Conservation (phyloP, 2,329 filamentous ascomycete genomes). For the Aureobasidium pullulans region DNA sequence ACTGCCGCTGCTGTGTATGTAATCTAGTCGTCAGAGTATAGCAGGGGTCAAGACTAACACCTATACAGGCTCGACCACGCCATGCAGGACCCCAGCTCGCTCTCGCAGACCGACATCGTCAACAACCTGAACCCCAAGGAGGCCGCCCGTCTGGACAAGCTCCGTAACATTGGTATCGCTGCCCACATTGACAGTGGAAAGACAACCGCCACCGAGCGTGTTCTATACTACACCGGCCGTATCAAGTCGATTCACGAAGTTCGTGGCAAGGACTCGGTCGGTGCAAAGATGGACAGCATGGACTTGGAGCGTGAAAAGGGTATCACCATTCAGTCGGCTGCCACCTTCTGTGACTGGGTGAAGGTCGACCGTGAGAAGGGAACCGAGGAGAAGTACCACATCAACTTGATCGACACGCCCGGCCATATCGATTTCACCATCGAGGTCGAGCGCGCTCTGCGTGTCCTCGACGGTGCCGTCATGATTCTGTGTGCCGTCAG, state of each 20-base stretch:
- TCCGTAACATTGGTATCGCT: constrained; percentile 97
- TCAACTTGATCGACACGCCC: constrained; percentile 97
- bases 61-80: constrained; percentile 47
- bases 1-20: constrained; percentile 24
- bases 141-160: constrained; percentile 65
- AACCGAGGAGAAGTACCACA: constrained; percentile 84
- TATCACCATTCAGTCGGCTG: constrained; percentile 97
- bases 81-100: constrained; percentile 46
- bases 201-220: constrained; percentile 91
- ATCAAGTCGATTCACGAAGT: constrained; percentile 98
- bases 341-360: constrained; percentile 95
- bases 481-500: constrained; percentile 98
- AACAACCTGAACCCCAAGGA: constrained; percentile 77
- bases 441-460: constrained; percentile 89
- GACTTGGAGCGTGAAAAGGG: constrained; percentile 96
- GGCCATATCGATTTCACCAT: constrained; percentile 99
- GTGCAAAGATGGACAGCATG: constrained; percentile 99
- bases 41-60: background rate
- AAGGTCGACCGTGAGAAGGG: constrained; percentile 57
- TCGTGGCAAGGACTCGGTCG: constrained; percentile 84
- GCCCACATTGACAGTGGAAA: constrained; percentile 98
- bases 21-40: background rate
- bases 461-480: constrained; percentile 91
- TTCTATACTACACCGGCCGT: constrained; percentile 95
- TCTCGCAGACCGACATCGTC: constrained; percentile 61